Base-by-base conservation (phyloP, 2,329 filamentous ascomycete species). In the Gnomoniopsis sp. region DNA sequence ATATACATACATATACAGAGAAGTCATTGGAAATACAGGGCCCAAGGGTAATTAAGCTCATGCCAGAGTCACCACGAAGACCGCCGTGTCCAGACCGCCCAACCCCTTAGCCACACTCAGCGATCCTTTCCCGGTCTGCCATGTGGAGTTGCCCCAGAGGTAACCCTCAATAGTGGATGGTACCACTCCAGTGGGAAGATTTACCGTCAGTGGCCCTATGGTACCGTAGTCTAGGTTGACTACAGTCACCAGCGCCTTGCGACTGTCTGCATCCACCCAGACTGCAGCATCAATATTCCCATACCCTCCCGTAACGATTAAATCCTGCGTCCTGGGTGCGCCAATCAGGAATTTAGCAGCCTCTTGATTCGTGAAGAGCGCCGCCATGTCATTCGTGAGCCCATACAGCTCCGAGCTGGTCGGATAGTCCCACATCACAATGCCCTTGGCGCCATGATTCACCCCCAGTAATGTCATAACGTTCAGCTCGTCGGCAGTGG, bases 401-500 rank as follows among this genome's bases (percentile, higher is more conserved):
- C 61, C 63, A 43, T 62, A 67, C 21, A 76, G 65, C 36, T 71
- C 72, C 2, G 59, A 46, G 14, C 63, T 69, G 4, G 75, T 75
- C 0, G 79, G 79, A 61, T 75, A 82, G 17, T 71, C 66, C 80
- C 80, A 83, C 63, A 71, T 73, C 34, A 79, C 75, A 43, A 82
- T 70, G 0, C 75, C 79, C 63, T 78, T 82, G 0, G 77, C 79
- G 49, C 75, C 74, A 62, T 81, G 78, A 61, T 80, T 81, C 49
- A 82, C 63, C 49, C 70, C 71, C 14, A 82, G 62, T 59, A 80
- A 68, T 49, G 71, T 75, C 78, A 81, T 80, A 2, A 73, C 76
- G 34, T 73, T 71, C 54, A 77, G 75, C 64, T 82, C 80, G 0
- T 64, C 69, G 0, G 67, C 64, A 2, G 74, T 80, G 4, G 79